A percentile compares a stretch with the other conserved stretches of the same genome.
These are phyloP conservation scores for Chaetomiaceae sp. DNA, from an alignment of 2,329 filamentous ascomycete species.

Conservation along the genomic window DNA sequence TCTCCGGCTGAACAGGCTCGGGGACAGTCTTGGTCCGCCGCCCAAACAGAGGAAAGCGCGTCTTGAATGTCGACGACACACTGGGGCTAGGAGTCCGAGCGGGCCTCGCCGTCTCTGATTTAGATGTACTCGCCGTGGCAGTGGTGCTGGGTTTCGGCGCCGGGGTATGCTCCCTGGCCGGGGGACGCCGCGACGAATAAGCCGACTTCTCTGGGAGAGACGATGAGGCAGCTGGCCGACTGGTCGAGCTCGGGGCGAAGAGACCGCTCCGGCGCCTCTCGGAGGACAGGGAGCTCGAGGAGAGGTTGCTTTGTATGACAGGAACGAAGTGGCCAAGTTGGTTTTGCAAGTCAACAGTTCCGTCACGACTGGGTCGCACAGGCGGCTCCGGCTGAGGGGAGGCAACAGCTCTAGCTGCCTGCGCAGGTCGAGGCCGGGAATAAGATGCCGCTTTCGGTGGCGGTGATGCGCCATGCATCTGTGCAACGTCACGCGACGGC, in stretches of 20 bases:
- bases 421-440: conserved; percentile 24
- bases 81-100: conserved; percentile 50
- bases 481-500: conserved; percentile 27
- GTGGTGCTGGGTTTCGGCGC: conserved; percentile 22
- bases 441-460: conserved; percentile 22
- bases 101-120: conserved; percentile 27
- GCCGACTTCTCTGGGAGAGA: conserved; percentile 28
- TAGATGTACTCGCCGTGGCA: conserved; percentile 16
- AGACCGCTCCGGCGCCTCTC: conserved; percentile 41
- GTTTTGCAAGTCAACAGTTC: conserved; percentile 55
- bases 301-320: conserved; percentile 58
- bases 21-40: conserved; percentile 61
- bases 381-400: conserved; percentile 41
- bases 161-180: conserved; percentile 33
- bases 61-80: conserved; percentile 49
- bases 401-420: conserved; percentile 23
- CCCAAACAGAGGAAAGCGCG: conserved; percentile 72
- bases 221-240: conserved; percentile 32
- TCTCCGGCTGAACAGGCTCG: conserved; percentile 43
- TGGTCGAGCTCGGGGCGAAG: conserved; percentile 28
- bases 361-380: conserved; percentile 60
- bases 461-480: conserved; percentile 22
- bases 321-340: conserved; percentile 47
- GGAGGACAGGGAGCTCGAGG: conserved; percentile 41
- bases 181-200: conserved; percentile 25